A percentile compares a stretch with the other conserved stretches of the same genome.
Evolutionary conservation across 306 rosid genomes (phyloP).

Genomic region (Corylus heterophylla): DNA sequence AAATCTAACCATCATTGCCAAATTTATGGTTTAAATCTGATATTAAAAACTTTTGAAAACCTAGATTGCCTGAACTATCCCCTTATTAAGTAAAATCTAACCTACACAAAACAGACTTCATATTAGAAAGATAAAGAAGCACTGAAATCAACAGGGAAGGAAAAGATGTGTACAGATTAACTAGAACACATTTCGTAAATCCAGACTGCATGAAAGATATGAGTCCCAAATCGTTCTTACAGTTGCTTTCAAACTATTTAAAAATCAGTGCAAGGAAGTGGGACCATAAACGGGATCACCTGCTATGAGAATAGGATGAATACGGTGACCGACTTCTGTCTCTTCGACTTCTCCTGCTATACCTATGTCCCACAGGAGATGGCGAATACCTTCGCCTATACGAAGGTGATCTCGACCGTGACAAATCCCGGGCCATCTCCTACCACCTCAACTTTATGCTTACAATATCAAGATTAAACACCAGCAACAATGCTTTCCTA

Average conservation of each 20-base stretch:
- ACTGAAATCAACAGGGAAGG: conserved; percentile 22
- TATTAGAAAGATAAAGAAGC: conserved; percentile 15
- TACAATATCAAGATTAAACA: conserved; percentile 4
- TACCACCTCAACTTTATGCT: conserved; percentile 30
- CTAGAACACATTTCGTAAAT: conserved; percentile 35
- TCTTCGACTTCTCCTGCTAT: conserved; percentile 75
- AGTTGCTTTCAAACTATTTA: conserved; percentile 17
- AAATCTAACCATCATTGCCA: conserved; percentile 23
- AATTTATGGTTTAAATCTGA: conserved; percentile 5
- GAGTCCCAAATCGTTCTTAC: conserved; percentile 32
- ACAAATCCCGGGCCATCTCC: conserved; percentile 87
- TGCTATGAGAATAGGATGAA: conserved; percentile 68
- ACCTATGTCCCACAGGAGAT: conserved; percentile 69
- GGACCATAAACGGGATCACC: conserved; percentile 77
- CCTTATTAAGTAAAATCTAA: conserved; percentile 26
- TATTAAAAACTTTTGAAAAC: conserved; percentile 11
- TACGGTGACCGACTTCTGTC: conserved; percentile 87
- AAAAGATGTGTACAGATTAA: conserved; percentile 34
- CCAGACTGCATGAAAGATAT: conserved; percentile 37
- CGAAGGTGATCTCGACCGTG: conserved; percentile 84
- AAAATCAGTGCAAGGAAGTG: conserved; percentile 29
- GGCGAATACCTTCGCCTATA: conserved; percentile 81
- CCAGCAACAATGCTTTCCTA: conserved; percentile 1
- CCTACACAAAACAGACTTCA: conserved; percentile 5
- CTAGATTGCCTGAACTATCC: conserved; percentile 15